Conservation (phyloP, 805 yeast species). For the Deakozyma indianensis region DNA sequence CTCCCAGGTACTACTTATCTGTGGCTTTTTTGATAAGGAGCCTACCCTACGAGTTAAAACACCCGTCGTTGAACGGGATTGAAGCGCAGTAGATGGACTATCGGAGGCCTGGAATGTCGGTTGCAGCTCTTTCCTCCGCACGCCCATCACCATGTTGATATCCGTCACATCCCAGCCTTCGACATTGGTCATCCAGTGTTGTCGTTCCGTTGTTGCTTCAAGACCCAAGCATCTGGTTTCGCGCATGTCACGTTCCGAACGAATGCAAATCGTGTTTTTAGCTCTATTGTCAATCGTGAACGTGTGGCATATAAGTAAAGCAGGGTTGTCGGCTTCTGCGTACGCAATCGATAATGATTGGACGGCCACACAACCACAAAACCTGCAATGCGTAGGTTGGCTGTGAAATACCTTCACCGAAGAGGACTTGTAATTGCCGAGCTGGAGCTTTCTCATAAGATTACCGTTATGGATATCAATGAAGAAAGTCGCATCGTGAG, state of each 20-base stretch:
- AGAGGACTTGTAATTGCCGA: conserved; percentile 48
- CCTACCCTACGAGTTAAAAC: too few species aligned
- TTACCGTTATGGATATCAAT: conserved; percentile 72
- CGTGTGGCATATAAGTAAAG: conserved; percentile 55
- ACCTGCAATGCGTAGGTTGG: conserved; percentile 77
- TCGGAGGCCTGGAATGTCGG: conserved; percentile 1
- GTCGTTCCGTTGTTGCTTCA: conserved; percentile 56
- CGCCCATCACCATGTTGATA: conserved; percentile 61
- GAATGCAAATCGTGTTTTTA: conserved; percentile 63
- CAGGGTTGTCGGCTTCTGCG: conserved; percentile 37
- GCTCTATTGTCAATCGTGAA: conserved; percentile 60
- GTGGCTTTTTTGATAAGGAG: conserved; percentile 11
- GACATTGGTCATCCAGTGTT: conserved; percentile 50
- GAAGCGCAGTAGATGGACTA: neutral
- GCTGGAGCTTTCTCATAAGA: conserved; percentile 41
- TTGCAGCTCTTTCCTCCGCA: conserved; percentile 30
- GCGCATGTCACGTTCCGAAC: conserved; percentile 87
- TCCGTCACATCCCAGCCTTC: conserved; percentile 73
- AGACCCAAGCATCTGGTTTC: conserved; percentile 85
- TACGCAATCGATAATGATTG: conserved; percentile 60
- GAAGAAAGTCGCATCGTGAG: conserved; percentile 17
- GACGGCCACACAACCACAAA: conserved; percentile 81
- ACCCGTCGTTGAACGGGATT: neutral
- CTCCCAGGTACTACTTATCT: conserved; percentile 46
- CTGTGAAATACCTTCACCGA: conserved; percentile 61